phyloP scores from a whole-genome alignment of 225 moss, liverwort and hornwort species.

The Pseudoscleropodium purum region DNA sequence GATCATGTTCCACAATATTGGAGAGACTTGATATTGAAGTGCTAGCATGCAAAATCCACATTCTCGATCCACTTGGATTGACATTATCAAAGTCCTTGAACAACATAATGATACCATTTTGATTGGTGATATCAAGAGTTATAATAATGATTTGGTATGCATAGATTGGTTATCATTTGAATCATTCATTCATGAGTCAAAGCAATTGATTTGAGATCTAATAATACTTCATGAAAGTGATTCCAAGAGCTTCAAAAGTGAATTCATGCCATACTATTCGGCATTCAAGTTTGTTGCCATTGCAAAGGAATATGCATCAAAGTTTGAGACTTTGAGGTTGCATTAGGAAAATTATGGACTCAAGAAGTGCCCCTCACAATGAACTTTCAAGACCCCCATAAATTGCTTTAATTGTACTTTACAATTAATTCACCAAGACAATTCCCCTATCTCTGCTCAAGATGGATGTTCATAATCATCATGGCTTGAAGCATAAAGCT shows the following conservation, averaged over 20 bases:
- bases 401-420: too few species aligned
- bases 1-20: not conserved
- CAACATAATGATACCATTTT: not conserved
- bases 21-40: not conserved
- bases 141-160: too few species aligned
- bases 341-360: too few species aligned
- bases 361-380: too few species aligned
- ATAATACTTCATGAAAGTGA: not conserved
- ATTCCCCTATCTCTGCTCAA: too few species aligned
- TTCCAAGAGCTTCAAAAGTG: not conserved
- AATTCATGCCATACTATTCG: not conserved
- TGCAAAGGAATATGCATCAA: not conserved
- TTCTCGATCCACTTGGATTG: not conserved
- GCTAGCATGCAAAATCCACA: not conserved
- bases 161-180: not conserved
- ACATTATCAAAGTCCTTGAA: not conserved
- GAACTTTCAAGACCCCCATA: too few species aligned
- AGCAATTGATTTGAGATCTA: not conserved
- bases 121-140: fast-evolving
- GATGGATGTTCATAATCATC: too few species aligned
- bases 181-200: not conserved
- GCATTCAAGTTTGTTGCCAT: not conserved
- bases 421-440: too few species aligned
- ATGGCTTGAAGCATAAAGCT: too few species aligned
- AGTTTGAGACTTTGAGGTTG: not conserved